phyloP scores from a whole-genome alignment of 306 rosid species.

The Vigna angularis region DNA sequence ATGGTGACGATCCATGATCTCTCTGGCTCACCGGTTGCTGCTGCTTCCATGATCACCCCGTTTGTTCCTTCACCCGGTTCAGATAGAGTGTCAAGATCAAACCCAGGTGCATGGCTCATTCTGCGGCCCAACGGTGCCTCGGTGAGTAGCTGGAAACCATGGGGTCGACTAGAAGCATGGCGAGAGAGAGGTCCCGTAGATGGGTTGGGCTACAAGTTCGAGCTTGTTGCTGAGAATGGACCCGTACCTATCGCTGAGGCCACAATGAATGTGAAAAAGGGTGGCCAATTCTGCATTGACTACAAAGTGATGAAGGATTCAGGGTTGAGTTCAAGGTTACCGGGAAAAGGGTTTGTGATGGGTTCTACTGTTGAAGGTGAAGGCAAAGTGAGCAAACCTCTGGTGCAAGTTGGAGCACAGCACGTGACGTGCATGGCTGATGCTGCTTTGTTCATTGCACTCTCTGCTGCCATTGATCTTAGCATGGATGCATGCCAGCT shows the following conservation, averaged over 20 bases:
- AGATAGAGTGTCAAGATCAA: constrained; percentile 83
- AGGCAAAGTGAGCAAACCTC: constrained; percentile 81
- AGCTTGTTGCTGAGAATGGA: constrained; percentile 70
- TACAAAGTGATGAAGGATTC: constrained; percentile 51
- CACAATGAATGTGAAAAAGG: constrained; percentile 72
- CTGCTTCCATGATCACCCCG: constrained; percentile 93
- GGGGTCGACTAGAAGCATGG: constrained; percentile 97
- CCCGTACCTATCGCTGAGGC: constrained; percentile 75
- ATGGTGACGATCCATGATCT: constrained; percentile 89
- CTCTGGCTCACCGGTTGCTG: constrained; percentile 89
- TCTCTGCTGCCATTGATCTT: constrained; percentile 93
- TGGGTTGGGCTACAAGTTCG: constrained; percentile 90
- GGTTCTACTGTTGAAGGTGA: constrained; percentile 87
- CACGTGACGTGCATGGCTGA: constrained; percentile 96
- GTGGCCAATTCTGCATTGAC: constrained; percentile 87
- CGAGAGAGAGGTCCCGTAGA: constrained; percentile 80
- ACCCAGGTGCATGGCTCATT: constrained; percentile 95
- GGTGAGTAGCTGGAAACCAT: constrained; percentile 86
- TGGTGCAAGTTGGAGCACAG: constrained; percentile 82
- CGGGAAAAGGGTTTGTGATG: constrained; percentile 82
- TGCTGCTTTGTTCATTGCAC: constrained; percentile 86
- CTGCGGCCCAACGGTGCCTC: constrained; percentile 81
- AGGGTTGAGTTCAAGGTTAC: constrained; percentile 55
- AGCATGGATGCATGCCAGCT: constrained; percentile 96
- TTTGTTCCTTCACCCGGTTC: constrained; percentile 90